These are phyloP conservation scores for Rhodamnia argentea DNA, from an alignment of 345 rosid genomes.

Conservation along the genomic window DNA sequence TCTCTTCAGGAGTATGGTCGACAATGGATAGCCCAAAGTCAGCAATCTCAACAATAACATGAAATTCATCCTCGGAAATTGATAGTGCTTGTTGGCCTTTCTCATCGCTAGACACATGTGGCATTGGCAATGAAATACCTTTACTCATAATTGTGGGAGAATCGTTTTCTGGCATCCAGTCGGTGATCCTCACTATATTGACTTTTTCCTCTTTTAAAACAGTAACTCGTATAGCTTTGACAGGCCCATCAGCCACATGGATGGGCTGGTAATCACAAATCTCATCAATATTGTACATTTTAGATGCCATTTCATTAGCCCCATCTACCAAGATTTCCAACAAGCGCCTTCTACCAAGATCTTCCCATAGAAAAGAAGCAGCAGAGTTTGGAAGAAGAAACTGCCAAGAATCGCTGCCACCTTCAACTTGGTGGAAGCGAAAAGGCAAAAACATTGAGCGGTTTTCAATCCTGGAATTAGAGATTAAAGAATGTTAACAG, in stretches of 20 bases:
- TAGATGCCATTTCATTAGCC: slow-evolving; percentile 44
- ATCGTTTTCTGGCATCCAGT: slow-evolving; percentile 94
- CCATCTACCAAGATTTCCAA: slow-evolving; percentile 77
- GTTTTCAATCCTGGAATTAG: slow-evolving; percentile 69
- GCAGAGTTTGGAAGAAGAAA: slow-evolving; percentile 84
- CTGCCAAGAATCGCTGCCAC: slow-evolving; percentile 73
- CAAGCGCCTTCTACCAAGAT: slow-evolving; percentile 65
- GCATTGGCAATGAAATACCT: slow-evolving; percentile 24
- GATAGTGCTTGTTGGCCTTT: slow-evolving; percentile 29
- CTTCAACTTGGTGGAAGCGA: slow-evolving; percentile 76
- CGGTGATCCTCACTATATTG: slow-evolving; percentile 68
- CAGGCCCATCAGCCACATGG: slow-evolving; percentile 36
- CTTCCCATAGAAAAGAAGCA: slow-evolving; percentile 93
- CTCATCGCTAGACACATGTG: slow-evolving; percentile 35
- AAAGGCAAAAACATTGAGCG: slow-evolving; percentile 80
- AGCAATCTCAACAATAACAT: slow-evolving; percentile 73
- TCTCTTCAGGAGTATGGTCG: slow-evolving; percentile 96
- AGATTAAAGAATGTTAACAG: background rate
- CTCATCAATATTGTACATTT: slow-evolving; percentile 74
- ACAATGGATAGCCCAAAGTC: slow-evolving; percentile 89
- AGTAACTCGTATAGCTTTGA: slow-evolving; percentile 74
- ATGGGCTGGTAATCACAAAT: slow-evolving; percentile 62
- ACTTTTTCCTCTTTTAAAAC: slow-evolving; percentile 72
- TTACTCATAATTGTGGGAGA: slow-evolving; percentile 24
- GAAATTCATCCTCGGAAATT: slow-evolving; percentile 62